phyloP scores from a whole-genome alignment of 2,329 filamentous ascomycete genomes.

The Fusarium keratoplasticum region DNA sequence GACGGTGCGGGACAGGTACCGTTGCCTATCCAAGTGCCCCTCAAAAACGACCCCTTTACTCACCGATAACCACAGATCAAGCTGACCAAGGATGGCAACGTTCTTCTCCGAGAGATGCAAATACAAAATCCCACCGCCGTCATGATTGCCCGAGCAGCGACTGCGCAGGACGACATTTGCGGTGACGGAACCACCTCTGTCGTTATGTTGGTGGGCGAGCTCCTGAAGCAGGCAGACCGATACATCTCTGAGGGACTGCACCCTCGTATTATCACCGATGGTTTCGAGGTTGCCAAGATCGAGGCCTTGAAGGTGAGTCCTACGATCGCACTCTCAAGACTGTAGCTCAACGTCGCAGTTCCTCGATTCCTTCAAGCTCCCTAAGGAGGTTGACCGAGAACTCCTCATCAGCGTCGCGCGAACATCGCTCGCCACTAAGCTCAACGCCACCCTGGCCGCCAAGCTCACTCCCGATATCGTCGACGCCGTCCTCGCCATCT shows the following conservation, averaged over 20 bases:
- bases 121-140: conserved; percentile 99
- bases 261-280: conserved; percentile 95
- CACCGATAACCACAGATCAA: conserved; percentile 77
- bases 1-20: conserved; percentile 76
- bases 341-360: conserved; percentile 67
- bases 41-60: conserved; percentile 44
- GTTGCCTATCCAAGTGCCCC: conserved; percentile 42
- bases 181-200: conserved; percentile 98
- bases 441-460: conserved; percentile 88
- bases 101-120: conserved; percentile 83
- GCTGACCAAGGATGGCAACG: conserved; percentile 98
- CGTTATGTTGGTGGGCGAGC: conserved; percentile 93
- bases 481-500: conserved; percentile 94
- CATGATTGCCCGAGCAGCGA: conserved; percentile 85
- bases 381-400: conserved; percentile 90
- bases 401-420: conserved; percentile 92
- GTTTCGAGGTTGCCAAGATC: conserved; percentile 95
- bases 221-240: conserved; percentile 96
- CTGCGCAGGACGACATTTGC: conserved; percentile 97
- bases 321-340: neutral
- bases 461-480: conserved; percentile 96
- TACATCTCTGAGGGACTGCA: conserved; percentile 98
- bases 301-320: conserved; percentile 83
- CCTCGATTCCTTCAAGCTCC: conserved; percentile 92
- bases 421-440: conserved; percentile 94